Evolutionary conservation across 1,284 basidiomycete genomes (phyloP).

Genomic region (Leccinum fuscescens): DNA sequence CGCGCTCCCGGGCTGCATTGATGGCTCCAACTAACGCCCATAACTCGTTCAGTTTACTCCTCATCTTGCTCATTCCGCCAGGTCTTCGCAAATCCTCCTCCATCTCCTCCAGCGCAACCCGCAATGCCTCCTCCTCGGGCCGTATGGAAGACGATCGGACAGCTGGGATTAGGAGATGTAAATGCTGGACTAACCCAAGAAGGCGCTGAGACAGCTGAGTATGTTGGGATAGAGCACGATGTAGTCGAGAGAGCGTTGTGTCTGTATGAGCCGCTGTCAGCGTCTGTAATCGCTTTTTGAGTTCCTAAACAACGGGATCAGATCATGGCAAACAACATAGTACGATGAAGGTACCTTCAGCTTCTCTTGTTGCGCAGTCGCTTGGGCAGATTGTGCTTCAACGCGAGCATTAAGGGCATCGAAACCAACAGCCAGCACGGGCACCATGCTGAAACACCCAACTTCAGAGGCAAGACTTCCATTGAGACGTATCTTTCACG

Average conservation of each 20-base stretch:
- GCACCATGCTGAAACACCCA: slow-evolving; percentile 62
- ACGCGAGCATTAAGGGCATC: slow-evolving; percentile 81
- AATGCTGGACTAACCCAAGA: slow-evolving; percentile 69
- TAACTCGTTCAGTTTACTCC: slow-evolving; percentile 76
- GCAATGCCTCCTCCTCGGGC: slow-evolving; percentile 79
- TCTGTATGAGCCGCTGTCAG: slow-evolving; percentile 68
- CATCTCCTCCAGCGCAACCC: slow-evolving; percentile 68
- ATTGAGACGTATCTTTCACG: slow-evolving; percentile 25
- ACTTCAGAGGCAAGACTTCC: slow-evolving; percentile 9
- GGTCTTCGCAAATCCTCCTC: slow-evolving; percentile 67
- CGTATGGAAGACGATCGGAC: slow-evolving; percentile 75
- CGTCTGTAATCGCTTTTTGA: slow-evolving; percentile 62
- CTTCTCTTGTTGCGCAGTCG: slow-evolving; percentile 68
- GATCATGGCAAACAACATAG: neutral
- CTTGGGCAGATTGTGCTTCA: slow-evolving; percentile 73
- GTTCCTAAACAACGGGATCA: slow-evolving; percentile 45
- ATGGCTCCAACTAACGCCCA: slow-evolving; percentile 86
- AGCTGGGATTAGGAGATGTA: slow-evolving; percentile 78
- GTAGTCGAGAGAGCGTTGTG: slow-evolving; percentile 68
- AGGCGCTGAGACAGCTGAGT: slow-evolving; percentile 75
- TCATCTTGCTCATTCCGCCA: slow-evolving; percentile 56
- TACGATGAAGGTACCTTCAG: slow-evolving; percentile 46
- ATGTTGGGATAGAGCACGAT: slow-evolving; percentile 65
- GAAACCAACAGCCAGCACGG: slow-evolving; percentile 79
- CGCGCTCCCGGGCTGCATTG: slow-evolving; percentile 58